A percentile compares a stretch with the other conserved stretches of the same genome.
Conservation (phyloP, 1,284 basidiomycete species). For the Hypsizygus ulmarius region DNA sequence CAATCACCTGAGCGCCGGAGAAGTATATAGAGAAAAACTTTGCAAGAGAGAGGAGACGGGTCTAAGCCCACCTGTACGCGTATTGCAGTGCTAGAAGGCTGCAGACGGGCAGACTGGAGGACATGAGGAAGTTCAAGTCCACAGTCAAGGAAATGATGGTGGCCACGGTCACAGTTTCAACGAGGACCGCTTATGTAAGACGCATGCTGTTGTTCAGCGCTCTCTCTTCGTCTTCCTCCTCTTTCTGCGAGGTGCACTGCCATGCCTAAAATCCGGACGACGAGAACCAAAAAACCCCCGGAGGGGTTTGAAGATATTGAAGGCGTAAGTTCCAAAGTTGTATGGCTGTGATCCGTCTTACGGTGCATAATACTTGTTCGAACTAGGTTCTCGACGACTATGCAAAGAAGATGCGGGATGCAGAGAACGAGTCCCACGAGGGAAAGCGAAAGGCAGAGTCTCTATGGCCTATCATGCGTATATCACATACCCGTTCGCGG, state of each 20-base stretch:
- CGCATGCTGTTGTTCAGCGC: not conserved
- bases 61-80: constrained; percentile 13
- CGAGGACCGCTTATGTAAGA: constrained; percentile 17
- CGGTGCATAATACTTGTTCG: constrained; percentile 4
- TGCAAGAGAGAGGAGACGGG: not conserved
- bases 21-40: not conserved
- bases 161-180: constrained; percentile 17
- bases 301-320: constrained; percentile 98
- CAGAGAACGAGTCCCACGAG: constrained; percentile 96
- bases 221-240: not conserved
- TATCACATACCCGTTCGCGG: constrained; percentile 91
- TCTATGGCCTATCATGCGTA: constrained; percentile 99
- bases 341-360: not conserved
- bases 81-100: constrained; percentile 9
- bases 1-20: not conserved
- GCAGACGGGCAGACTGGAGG: constrained; percentile 8
- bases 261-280: constrained; percentile 96
- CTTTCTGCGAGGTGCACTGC: not conserved
- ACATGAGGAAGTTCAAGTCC: constrained; percentile 14
- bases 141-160: constrained; percentile 3
- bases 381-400: constrained; percentile 88
- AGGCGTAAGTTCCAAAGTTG: constrained; percentile 41
- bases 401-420: constrained; percentile 95
- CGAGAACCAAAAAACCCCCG: constrained; percentile 92
- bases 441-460: constrained; percentile 97